Evolutionary conservation across 2,329 filamentous ascomycete species (phyloP), one percentile per base, ranked within the genome.

Genomic region (Diaporthe amygdali): DNA sequence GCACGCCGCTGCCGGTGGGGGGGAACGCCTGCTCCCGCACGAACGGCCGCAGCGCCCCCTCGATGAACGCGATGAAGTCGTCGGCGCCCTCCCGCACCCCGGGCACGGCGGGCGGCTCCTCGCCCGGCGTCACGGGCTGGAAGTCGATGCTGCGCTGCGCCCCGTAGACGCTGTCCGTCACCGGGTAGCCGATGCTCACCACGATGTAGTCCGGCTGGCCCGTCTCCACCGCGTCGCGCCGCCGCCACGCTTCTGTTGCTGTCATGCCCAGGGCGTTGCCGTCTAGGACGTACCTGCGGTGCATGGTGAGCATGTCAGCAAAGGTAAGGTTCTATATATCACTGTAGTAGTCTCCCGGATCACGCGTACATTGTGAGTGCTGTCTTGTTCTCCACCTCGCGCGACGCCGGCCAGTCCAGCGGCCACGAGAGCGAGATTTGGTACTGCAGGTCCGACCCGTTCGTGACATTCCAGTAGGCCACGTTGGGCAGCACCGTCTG

Each of bases 141-240:
- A 76, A 77, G 69, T 78, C 76, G 63, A 77, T 72, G 73, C 68
- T 70, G 7, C 76, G 74, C 46, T 75, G 74, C 3, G 71, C 30
- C 6, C 66, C 72, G 70, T 79, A 76, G 9, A 75, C 74, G 22
- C 70, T 66, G 70, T 78, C 72, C 2, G 73, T 75, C 17, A 78
- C 68, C 14, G 76, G 74, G 66, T 79, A 78, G 5, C 77, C 77
- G 52, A 79, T 75, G 56, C 76, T 76, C 22, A 78, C 75, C 22
- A 77, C 70, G 44, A 78, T 68, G 41, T 61, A 73, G 59, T 77
- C 75, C 9, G 77, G 77, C 70, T 77, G 75, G 25, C 34, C 63
- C 5, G 68, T 44, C 20, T 75, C 74, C 22, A 78, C 76, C 25
- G 74, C 71, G n/a, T 75, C 74, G 12, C 76, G 76, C 2, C 76